Evolutionary conservation across 2,329 filamentous ascomycete species (phyloP).

Genomic region (Aspergillus fructus): DNA sequence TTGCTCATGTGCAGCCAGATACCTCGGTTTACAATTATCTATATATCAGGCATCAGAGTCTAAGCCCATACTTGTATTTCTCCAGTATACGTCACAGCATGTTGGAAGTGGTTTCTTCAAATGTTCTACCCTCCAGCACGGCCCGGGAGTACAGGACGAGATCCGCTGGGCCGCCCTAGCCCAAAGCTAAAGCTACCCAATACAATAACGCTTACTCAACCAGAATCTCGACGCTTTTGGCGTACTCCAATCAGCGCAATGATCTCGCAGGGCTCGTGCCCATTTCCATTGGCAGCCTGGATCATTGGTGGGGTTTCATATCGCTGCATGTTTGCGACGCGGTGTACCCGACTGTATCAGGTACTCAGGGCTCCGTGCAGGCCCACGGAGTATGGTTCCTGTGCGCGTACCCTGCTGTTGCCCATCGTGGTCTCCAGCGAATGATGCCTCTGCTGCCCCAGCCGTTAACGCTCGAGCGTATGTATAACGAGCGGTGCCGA

Average conservation of each 20-base stretch:
- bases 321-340: neutral
- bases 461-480: neutral
- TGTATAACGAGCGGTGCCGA: neutral
- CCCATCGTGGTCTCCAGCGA: neutral
- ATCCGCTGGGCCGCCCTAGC: neutral
- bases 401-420: neutral
- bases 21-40: neutral
- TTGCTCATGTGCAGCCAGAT: slow-evolving; percentile 1
- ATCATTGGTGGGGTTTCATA: neutral
- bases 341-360: neutral
- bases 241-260: neutral
- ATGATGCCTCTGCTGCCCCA: neutral
- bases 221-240: too few species aligned
- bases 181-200: neutral
- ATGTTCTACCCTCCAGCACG: neutral
- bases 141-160: neutral
- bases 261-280: neutral
- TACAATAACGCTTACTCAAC: neutral
- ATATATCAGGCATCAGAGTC: neutral
- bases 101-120: neutral
- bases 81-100: neutral
- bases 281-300: neutral
- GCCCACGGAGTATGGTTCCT: neutral
- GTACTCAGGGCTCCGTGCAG: neutral
- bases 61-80: neutral